Evolutionary conservation across 2,329 filamentous ascomycete genomes (phyloP).

Genomic region (Arthrobotrys entomopaga): DNA sequence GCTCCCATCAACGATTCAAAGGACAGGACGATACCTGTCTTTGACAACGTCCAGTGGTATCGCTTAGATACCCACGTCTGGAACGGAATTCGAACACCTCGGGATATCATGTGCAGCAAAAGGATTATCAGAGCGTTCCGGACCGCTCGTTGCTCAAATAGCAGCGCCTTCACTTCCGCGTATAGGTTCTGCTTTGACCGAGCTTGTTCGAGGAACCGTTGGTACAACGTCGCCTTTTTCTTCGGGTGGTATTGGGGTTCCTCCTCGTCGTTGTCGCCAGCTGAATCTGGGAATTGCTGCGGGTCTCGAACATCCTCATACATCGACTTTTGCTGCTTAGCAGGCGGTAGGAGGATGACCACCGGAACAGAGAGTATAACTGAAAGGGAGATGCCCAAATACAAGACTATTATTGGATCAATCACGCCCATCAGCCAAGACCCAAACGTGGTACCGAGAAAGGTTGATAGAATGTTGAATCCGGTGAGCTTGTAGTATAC

Average conservation of each 20-base stretch:
- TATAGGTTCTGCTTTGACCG: slow-evolving; percentile 40
- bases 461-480: slow-evolving; percentile 44
- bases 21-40: slow-evolving; percentile 50
- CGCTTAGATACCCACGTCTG: slow-evolving; percentile 52
- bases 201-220: slow-evolving; percentile 41
- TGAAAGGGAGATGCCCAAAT: slow-evolving; percentile 31
- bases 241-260: slow-evolving; percentile 11
- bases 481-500: slow-evolving; percentile 48
- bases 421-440: slow-evolving; percentile 44
- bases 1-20: slow-evolving; percentile 46
- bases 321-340: slow-evolving; percentile 20
- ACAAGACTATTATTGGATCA: slow-evolving; percentile 34
- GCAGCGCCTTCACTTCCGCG: slow-evolving; percentile 24
- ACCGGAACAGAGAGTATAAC: slow-evolving; percentile 32
- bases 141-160: slow-evolving; percentile 37
- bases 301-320: slow-evolving; percentile 32
- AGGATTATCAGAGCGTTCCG: slow-evolving; percentile 46
- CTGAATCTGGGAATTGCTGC: slow-evolving; percentile 21
- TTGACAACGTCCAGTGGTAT: slow-evolving; percentile 46
- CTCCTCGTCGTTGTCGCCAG: slow-evolving; percentile 21
- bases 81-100: slow-evolving; percentile 45
- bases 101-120: slow-evolving; percentile 29
- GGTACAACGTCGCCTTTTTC: slow-evolving; percentile 31
- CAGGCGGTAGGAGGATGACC: slow-evolving; percentile 32
- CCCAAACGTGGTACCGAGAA: slow-evolving; percentile 40